Conservation (phyloP, 192 early-diverging fungal species). For the Phycomyces blakesleeanus region DNA sequence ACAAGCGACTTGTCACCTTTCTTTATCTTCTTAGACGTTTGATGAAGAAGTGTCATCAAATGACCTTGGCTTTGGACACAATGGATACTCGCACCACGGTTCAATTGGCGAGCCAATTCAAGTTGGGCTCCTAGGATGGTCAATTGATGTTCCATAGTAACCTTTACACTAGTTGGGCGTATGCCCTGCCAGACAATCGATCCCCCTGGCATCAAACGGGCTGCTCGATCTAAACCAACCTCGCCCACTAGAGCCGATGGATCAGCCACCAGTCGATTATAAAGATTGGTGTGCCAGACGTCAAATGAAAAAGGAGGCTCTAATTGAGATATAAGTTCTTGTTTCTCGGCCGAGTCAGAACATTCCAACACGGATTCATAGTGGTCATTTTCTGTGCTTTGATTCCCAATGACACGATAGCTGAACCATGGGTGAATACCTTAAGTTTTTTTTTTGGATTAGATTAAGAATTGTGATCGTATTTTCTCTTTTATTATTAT, state of each 20-base stretch:
- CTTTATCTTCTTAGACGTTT: slow-evolving; percentile 23
- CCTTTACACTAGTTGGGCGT: too few species aligned
- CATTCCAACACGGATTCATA: slow-evolving; percentile 19
- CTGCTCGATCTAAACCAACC: slow-evolving; percentile 32
- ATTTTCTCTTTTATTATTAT: background rate
- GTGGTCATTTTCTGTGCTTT: slow-evolving; percentile 9
- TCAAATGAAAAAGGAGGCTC: slow-evolving; percentile 16
- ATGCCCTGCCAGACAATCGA: too few species aligned
- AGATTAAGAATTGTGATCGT: background rate
- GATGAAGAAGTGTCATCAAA: slow-evolving; percentile 39
- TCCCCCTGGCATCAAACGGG: slow-evolving; percentile 30
- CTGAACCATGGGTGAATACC: slow-evolving; percentile 34
- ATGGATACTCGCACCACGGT: slow-evolving; percentile 67
- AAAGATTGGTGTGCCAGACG: slow-evolving; percentile 21
- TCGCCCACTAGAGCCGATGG: slow-evolving; percentile 33
- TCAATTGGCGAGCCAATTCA: slow-evolving; percentile 58
- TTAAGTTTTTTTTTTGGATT: background rate
- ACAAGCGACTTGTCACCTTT: slow-evolving; percentile 40
- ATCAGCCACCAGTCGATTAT: slow-evolving; percentile 6
- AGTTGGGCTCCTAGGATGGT: slow-evolving; percentile 62
- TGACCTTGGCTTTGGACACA: slow-evolving; percentile 71
- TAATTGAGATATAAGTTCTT: slow-evolving; percentile 13
- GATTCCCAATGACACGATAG: slow-evolving; percentile 8
- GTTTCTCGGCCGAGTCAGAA: slow-evolving; percentile 3
- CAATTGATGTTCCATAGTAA: too few species aligned